Evolutionary conservation across 208 protist species (phyloP), one percentile per base, ranked within the genome.

Genomic region (Trypanosoma melophagium): DNA sequence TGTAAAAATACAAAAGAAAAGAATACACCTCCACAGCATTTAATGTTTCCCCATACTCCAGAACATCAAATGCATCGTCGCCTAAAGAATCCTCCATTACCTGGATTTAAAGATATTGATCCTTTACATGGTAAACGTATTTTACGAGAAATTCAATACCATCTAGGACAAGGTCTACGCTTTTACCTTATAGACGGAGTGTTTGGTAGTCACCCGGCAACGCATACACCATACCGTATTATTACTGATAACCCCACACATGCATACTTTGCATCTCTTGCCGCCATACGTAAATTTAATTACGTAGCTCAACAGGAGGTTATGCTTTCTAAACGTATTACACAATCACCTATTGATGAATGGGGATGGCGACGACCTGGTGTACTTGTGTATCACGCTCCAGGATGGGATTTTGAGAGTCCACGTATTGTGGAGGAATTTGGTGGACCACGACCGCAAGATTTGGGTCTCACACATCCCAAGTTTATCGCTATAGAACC

Each of bases 361-460:
- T 95, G 90, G 90, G 87, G 70, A 14, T 95, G 90, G 87, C 84
- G 90, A 52, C 80, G 86, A 3, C 88, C 88, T 4, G 83, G 86
- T 16, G 86, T 94, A 54, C 66, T 95, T 4, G 69, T 97, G 14
- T 94, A 94, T 68, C 90, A 97, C 69, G 87, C 84, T 19, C 87
- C 90, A 41, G 67, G 67, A 61, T 97, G 88, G 79, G 80, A 87
- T 66, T 96, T 96, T 77, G 87, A 95, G 72, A 69, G 65, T 9
- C 83, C 84, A 16, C 83, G 90, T 64, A 93, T 97, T 56, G 89
- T 96, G 14, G 89, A 97, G 80, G 90, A 97, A 78, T 97, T 96
- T 44, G 85, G 86, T 61, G 93, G 93, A 2, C 93, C 93, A 31
- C 84, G 85, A 4, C 90, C 90, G 41, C 47, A 58, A 58, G 93